Evolutionary conservation across 768 basidiomycete genomes (phyloP), one percentile per base, ranked within the genome.

Genomic region (Mycena rosella): DNA sequence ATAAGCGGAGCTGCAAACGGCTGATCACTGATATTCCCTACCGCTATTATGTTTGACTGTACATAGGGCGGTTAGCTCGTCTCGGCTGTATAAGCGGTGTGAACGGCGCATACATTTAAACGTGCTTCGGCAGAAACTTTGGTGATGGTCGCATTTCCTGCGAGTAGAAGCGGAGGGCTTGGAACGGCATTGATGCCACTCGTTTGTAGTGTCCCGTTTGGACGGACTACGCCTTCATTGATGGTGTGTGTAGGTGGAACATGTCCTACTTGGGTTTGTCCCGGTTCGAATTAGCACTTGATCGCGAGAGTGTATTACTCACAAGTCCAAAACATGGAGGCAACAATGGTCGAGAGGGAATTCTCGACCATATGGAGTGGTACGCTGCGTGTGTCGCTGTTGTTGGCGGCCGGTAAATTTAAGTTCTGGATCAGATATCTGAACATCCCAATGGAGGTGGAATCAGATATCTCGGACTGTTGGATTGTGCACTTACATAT

Each of bases 41-140:
- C 59, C 59, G 59, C 59, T 15, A 60, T 60, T 24, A 49, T 49
- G 36, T 34, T 60, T n/a, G 51, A 51, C 59, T 60, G 48, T 60
- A 26, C 32, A 34, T 2, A 17, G 14, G 22, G 7, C 3, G 4
- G 48, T 60, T 27, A 60, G 24, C 27, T 6, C 15, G 17, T 40
- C n/a, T 3, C 10, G 22, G 10, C 3, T 32, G 10, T 38, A 3
- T 30, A 4, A 32, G 2, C 2, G 18, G 24, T n/a, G n/a, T n/a
- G n/a, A n/a, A n/a, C 42, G 6, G 13, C 11, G 27, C 57, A 1
- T 26, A 59, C 57, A 48, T 59, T 32, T 36, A 59, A 59, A 24
- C 57, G 57, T 17, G 57, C 15, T 9, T 59, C 20, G 9, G 34
- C 14, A 14, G 32, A 17, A 5, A 48, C 0, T 7, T 59, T 11